Percentiles rank a stretch among this genome's conserved stretches.
phyloP scores from a whole-genome alignment of 108 stramenopile species.

The Aurantiochytrium sp. region DNA sequence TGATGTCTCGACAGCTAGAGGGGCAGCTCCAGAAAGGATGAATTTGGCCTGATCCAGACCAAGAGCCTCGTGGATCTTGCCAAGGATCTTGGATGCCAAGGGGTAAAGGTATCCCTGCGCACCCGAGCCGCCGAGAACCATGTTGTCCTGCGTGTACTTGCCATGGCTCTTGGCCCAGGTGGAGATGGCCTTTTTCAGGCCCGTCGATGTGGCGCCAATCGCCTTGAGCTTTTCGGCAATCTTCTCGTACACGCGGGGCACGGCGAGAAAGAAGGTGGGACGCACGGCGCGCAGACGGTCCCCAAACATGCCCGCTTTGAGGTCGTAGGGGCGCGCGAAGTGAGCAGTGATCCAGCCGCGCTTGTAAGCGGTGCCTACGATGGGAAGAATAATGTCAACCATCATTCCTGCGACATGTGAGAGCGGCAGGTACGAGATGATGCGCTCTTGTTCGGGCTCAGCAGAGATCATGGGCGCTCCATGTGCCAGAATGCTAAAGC shows the following conservation, averaged over 20 bases:
- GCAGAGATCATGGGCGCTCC: background rate
- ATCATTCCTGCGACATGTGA: slow-evolving; percentile 55
- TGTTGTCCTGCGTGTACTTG: background rate
- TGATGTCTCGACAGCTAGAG: slow-evolving; percentile 53
- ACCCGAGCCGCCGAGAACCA: slow-evolving; percentile 9
- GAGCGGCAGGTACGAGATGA: slow-evolving; percentile 41
- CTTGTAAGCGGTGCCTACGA: slow-evolving; percentile 34
- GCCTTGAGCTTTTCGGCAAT: slow-evolving; percentile 67
- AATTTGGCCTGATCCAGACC: slow-evolving; percentile 52
- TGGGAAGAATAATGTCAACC: slow-evolving; percentile 55
- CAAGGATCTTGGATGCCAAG: slow-evolving; percentile 38
- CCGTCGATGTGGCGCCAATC: slow-evolving; percentile 43
- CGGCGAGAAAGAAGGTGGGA: slow-evolving; percentile 70
- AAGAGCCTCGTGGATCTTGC: slow-evolving; percentile 46
- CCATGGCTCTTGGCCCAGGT: slow-evolving; percentile 61
- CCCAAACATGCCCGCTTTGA: slow-evolving; percentile 55
- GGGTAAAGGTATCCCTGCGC: background rate
- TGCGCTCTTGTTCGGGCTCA: background rate
- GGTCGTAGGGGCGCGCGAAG: slow-evolving; percentile 67
- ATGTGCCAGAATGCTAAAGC: background rate
- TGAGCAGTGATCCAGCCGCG: slow-evolving; percentile 22
- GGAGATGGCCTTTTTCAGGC: slow-evolving; percentile 54
- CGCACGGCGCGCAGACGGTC: slow-evolving; percentile 53
- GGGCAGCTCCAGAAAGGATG: slow-evolving; percentile 57
- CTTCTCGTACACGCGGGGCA: slow-evolving; percentile 77